Evolutionary conservation across 257 asterid genomes (phyloP), one percentile per base, ranked within the genome.

Genomic region (Thymus mandschuricus): DNA sequence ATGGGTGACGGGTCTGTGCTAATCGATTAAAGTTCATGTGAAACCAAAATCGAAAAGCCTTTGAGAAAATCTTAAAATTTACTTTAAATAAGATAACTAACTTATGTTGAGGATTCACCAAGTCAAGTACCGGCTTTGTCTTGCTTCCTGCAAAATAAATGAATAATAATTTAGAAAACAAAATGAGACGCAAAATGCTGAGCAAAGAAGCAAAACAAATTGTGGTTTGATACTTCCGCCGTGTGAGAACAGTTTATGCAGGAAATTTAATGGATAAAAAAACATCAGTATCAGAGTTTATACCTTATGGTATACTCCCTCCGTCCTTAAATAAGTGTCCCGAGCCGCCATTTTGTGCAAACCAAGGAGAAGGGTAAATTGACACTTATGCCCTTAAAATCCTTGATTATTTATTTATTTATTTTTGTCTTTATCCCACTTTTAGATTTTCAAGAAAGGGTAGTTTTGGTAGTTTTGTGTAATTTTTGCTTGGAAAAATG

Each of bases 41-140:
- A 33, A 38, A 60, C 58, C 77, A 30, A 3, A 29, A 43, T 3
- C 50, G 33, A 21, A 64, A 35, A 62, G 48, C 55, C 60, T 40
- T 58, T 28, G 66, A 38, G 75, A 69, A 50, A 58, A 74, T 78
- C 55, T 70, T 57, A 29, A 12, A 61, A 73, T 40, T n/a, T 50
- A 49, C 35, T 69, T 70, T 51, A 73, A 65, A 78, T 48, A 15
- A 65, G 75, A 65, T 63, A 78, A 89, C 98, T 88, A 78, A 94
- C 99, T 87, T 89, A 57, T 94, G 95, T 69, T 91, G 97, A 77
- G 97, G 99, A 86, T 94, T 94, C 84, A 86, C 87, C 93, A 94
- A 81, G 86, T 91, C 92, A 79, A 94, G 79, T 50, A 83, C 84
- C 58, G 99, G 92, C 80, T 88, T 77, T 86, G 79, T 61, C 72